A percentile compares a stretch with the other conserved stretches of the same genome.
phyloP scores from a whole-genome alignment of 176 grass and related monocot genomes.

The Triticum urartu region DNA sequence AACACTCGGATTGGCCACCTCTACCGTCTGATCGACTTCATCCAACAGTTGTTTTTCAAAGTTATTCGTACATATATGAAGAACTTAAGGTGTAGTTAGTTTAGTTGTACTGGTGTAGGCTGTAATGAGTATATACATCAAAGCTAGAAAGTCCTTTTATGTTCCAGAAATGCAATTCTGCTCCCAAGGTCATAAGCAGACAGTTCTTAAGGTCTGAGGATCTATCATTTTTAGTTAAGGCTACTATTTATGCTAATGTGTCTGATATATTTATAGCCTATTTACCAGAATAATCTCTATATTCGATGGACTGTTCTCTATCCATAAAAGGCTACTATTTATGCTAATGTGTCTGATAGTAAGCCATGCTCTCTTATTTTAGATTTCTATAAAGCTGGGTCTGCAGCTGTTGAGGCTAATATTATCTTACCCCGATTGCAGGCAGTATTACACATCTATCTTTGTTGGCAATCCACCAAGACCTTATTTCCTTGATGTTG shows the following conservation, averaged over 20 bases:
- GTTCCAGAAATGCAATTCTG: background rate
- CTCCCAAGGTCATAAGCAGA: background rate
- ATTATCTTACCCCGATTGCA: conserved; percentile 48
- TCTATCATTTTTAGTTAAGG: background rate
- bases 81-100: conserved; percentile 23
- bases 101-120: background rate
- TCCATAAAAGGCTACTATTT: background rate
- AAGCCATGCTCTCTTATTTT: background rate
- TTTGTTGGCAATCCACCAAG: conserved; percentile 90
- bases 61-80: background rate
- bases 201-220: background rate
- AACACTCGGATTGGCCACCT: no score
- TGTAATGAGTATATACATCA: background rate
- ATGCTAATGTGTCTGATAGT: background rate
- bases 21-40: no score
- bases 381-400: background rate
- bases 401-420: conserved; percentile 15
- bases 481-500: conserved; percentile 91
- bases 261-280: no score
- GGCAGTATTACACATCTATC: conserved; percentile 93
- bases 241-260: no score
- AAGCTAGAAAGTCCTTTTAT: background rate
- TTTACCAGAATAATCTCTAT: no score
- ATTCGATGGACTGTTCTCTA: background rate
- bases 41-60: no score